Base-by-base conservation (phyloP, 257 asterid species). In the Jacaranda copaia region DNA sequence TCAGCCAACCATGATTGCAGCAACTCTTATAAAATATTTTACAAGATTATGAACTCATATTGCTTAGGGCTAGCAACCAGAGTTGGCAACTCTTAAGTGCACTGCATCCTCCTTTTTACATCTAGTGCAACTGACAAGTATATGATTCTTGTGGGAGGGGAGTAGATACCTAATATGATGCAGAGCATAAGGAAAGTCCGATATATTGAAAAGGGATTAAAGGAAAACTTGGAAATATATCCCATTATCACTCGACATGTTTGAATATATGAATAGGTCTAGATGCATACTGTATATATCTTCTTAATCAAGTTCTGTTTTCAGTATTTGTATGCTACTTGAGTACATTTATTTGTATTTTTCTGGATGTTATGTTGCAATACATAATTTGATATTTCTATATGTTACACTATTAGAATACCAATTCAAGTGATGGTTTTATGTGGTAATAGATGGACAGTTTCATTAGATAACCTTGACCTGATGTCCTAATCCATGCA, bases 11-110 rank as follows among this genome's bases (percentile, higher is more conserved):
- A 60, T 19, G 9, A 3, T 11, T 35, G 6, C 18, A 11, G 45
- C 64, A 56, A 67, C 78, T 19, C 38, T n/a, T n/a, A 38, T 49
- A 20, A 51, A 56, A 56, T 63, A 51, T 68, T 45, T 52, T 63
- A 77, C 46, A 19, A 43, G 15, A 49, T 78, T 71, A 57, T n/a
- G 19, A 48, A 61, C 12, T 15, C 46, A 2, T 68, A 40, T 35
- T 15, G 19, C 13, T 63, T 14, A 63, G 15, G 13, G 8, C 57
- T 51, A 53, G 38, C 48, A 40, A 64, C 56, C 75, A 66, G 66
- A 55, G 5, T 6, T 19, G 46, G 5, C 42, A 14, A 39, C 40
- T 19, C 4, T 48, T 48, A 48, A 48, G 12, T 48, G 53, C 62
- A 35, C 61, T 62, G 11, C 18, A 14, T 49, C 35, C 73, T 49